Base-by-base conservation (phyloP, 148 eudicot genomes). In the Polygonum maritimum region DNA sequence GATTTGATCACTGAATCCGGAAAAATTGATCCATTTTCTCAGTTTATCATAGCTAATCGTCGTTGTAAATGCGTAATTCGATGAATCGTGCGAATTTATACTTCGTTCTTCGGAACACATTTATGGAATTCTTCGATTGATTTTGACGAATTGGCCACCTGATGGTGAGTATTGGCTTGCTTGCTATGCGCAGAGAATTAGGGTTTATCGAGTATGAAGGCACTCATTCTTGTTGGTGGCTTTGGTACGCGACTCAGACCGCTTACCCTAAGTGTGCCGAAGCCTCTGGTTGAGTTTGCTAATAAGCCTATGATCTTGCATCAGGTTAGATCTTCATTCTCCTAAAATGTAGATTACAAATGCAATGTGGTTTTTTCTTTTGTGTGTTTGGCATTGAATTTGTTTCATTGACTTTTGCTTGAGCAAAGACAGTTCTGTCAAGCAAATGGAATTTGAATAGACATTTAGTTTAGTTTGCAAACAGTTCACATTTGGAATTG, bases 291-390 rank as follows among this genome's bases (percentile, higher is more conserved):
- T 48, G 98, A 94, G n/a, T 94, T 94, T 79, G 98, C 92, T 52
- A 94, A 94, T 85, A 94, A 94, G 76, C 98, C 98, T 52, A 94
- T 94, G 97, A 94, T 94, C 84, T 85, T 94, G 76, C 97, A 94
- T 79, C 98, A 94, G 98, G 98, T 94, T 80, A 13, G 33, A n/a
- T 67, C 71, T 67, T 2, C 36, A 22, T 19, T 67, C 71, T 67
- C 0, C 67, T 60, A 36, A 36, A 16, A 13, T 62, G 38, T 62
- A 31, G 16, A 62, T 62, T 1, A 2, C 69, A 62, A 54, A 54
- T 54, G 18, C 11, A n/a, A 54, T 54, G 36, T 21, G 67, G 4
- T 13, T 41, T 41, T 41, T 22, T 58, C 14, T 26, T 0, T 22
- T 26, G 13, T 10, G 58, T 54, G 58, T 16, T 54, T 54, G 21